These are phyloP conservation scores for Lachancea cidri DNA, from an alignment of 805 yeast genomes.

Conservation along the genomic window DNA sequence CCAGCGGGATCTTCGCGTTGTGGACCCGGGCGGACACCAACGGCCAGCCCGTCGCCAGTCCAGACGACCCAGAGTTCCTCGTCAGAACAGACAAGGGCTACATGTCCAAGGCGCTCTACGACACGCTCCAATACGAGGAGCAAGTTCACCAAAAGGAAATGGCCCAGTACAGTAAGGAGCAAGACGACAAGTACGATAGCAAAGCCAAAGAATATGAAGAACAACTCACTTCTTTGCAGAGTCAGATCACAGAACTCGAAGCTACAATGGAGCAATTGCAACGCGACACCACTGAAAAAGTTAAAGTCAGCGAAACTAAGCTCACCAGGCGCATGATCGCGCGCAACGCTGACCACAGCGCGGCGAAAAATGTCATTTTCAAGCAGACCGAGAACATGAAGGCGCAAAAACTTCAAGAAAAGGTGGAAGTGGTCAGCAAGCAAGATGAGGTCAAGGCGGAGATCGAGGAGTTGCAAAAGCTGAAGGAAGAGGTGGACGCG, in stretches of 20 bases:
- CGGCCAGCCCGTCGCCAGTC: slow-evolving; percentile 24
- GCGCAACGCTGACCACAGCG: slow-evolving; percentile 17
- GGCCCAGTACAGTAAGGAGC: slow-evolving; percentile 11
- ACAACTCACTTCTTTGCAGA: slow-evolving; percentile 16
- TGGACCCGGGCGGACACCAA: slow-evolving; percentile 11
- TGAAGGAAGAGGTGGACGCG: slow-evolving; percentile 16
- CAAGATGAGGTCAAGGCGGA: slow-evolving; percentile 23
- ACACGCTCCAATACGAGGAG: slow-evolving; percentile 22
- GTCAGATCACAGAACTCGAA: slow-evolving; percentile 18
- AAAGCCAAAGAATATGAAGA: slow-evolving; percentile 20
- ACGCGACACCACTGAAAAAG: slow-evolving; percentile 19
- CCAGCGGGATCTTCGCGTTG: slow-evolving; percentile 8
- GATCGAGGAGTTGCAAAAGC: slow-evolving; percentile 21
- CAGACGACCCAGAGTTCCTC: slow-evolving; percentile 27
- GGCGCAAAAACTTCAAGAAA: slow-evolving; percentile 23
- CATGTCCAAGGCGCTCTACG: slow-evolving; percentile 28
- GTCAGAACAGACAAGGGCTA: slow-evolving; percentile 24
- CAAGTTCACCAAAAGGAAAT: slow-evolving; percentile 19
- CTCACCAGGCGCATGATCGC: slow-evolving; percentile 21
- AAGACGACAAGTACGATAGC: slow-evolving; percentile 16
- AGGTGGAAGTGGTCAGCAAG: slow-evolving; percentile 17
- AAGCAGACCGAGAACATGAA: slow-evolving; percentile 26
- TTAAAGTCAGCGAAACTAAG: slow-evolving; percentile 22
- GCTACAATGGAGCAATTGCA: slow-evolving; percentile 21
- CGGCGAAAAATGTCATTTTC: slow-evolving; percentile 21